Percentiles rank a stretch among this genome's conserved stretches.
Conservation (phyloP, 805 yeast species). For the Metschnikowia santaceciliae region DNA sequence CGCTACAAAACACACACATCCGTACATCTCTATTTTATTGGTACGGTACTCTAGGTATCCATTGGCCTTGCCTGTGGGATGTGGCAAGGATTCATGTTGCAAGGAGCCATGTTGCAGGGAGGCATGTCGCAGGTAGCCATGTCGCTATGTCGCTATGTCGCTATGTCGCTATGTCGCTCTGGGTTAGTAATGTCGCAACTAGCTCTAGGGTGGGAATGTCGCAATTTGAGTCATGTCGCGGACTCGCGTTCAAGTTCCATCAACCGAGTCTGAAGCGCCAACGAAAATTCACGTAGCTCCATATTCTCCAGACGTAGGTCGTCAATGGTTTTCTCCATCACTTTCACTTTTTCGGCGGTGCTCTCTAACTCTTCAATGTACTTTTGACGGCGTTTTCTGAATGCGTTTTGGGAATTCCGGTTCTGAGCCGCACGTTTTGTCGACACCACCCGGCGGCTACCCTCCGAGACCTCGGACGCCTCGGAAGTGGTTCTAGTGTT, state of each 20-base stretch:
- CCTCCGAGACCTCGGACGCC: neutral
- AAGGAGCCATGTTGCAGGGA: too few relatives aligned
- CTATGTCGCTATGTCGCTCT: neutral
- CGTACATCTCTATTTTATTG: too few relatives aligned
- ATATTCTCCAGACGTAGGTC: constrained; percentile 66
- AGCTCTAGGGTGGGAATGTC: neutral
- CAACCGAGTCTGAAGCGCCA: constrained; percentile 64
- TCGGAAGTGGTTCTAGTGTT: too few relatives aligned
- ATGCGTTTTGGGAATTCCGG: constrained; percentile 88
- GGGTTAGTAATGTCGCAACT: neutral
- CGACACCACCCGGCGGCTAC: constrained; percentile 27
- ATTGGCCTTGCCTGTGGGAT: too few relatives aligned
- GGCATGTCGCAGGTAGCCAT: neutral
- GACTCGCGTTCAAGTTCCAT: constrained; percentile 36
- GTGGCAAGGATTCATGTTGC: too few relatives aligned
- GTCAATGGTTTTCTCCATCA: constrained; percentile 61
- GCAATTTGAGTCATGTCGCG: neutral
- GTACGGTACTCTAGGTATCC: too few relatives aligned
- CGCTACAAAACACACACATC: too few relatives aligned
- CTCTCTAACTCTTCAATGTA: constrained; percentile 76
- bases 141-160: neutral
- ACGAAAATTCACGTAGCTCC: constrained; percentile 67
- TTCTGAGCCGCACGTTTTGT: constrained; percentile 91
- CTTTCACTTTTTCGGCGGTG: constrained; percentile 59
- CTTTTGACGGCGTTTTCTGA: constrained; percentile 77